phyloP scores from a whole-genome alignment of 2,329 filamentous ascomycete genomes.

The Dactylellina sp. region DNA sequence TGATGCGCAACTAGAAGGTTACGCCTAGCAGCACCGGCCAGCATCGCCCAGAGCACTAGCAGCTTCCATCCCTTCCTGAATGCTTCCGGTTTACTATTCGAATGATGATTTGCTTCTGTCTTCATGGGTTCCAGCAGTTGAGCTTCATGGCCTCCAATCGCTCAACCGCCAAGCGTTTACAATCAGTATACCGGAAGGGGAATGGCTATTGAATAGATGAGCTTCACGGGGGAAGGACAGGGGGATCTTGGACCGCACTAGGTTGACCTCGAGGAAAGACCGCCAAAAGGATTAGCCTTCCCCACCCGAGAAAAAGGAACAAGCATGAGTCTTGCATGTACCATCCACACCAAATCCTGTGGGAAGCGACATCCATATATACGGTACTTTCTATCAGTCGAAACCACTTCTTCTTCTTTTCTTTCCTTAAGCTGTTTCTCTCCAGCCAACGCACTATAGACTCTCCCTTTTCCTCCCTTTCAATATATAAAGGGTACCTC shows the following conservation, averaged over 20 bases:
- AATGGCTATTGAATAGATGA: slow-evolving; percentile 34
- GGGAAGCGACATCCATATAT: slow-evolving; percentile 39
- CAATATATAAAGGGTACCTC: slow-evolving; percentile 56
- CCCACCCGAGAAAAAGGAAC: slow-evolving; percentile 45
- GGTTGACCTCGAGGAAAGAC: slow-evolving; percentile 19
- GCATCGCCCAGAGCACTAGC: slow-evolving; percentile 33
- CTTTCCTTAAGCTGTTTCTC: slow-evolving; percentile 57
- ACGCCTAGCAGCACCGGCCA: slow-evolving; percentile 36
- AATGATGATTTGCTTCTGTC: slow-evolving; percentile 41
- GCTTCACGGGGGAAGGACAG: slow-evolving; percentile 16
- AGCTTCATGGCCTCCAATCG: slow-evolving; percentile 37
- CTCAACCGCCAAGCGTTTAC: slow-evolving; percentile 20
- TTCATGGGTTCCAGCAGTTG: slow-evolving; percentile 4
- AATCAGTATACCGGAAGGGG: slow-evolving; percentile 45
- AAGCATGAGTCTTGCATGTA: slow-evolving; percentile 55
- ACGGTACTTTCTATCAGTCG: slow-evolving; percentile 45
- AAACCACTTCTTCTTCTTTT: slow-evolving; percentile 50
- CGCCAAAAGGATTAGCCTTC: slow-evolving; percentile 45
- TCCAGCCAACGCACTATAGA: slow-evolving; percentile 56
- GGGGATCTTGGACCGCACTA: slow-evolving; percentile 27
- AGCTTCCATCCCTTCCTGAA: slow-evolving; percentile 40
- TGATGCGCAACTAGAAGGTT: slow-evolving; percentile 28
- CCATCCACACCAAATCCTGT: slow-evolving; percentile 27
- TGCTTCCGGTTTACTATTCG: slow-evolving; percentile 17
- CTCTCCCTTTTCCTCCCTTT: slow-evolving; percentile 55